Evolutionary conservation across 139 green algal species (phyloP).

Genomic region (Volvox africanus): DNA sequence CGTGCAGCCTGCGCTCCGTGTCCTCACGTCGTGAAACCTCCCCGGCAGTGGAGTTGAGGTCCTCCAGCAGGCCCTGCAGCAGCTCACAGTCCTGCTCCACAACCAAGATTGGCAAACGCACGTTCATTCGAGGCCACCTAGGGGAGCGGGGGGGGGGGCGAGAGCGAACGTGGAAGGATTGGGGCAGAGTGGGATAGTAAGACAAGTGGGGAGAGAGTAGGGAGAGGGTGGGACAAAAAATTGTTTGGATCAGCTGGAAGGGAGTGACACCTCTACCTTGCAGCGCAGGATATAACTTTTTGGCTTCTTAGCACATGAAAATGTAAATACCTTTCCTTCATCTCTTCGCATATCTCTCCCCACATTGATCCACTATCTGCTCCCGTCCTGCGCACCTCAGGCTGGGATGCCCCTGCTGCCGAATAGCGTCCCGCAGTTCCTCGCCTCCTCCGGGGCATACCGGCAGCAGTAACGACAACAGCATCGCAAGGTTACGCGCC

Average conservation of each 20-base stretch:
- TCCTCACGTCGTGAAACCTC: background rate
- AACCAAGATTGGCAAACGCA: conserved; percentile 29
- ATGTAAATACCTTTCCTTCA: too few relatives aligned
- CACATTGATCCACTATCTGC: background rate
- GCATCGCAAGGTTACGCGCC: conserved; percentile 8
- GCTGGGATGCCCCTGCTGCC: background rate
- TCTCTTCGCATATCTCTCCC: too few relatives aligned
- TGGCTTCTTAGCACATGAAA: too few relatives aligned
- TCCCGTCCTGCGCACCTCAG: conserved; percentile 1
- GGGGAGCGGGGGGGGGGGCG: too few relatives aligned
- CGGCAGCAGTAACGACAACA: conserved; percentile 35
- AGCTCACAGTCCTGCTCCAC: conserved; percentile 35
- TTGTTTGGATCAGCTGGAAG: too few relatives aligned
- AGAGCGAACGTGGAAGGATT: background rate
- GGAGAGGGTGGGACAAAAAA: too few relatives aligned
- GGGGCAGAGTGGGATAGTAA: background rate
- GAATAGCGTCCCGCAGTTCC: background rate
- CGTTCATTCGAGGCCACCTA: conserved; percentile 24
- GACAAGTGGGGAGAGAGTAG: background rate
- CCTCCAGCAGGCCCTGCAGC: conserved; percentile 22
- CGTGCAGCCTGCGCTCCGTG: background rate
- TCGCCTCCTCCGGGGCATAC: conserved; percentile 1
- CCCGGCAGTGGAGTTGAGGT: background rate
- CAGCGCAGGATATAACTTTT: too few relatives aligned
- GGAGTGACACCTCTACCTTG: too few relatives aligned